A percentile compares a stretch with the other conserved stretches of the same genome.
Conservation (phyloP, 768 basidiomycete species). For the Agaricus subrufescens region DNA sequence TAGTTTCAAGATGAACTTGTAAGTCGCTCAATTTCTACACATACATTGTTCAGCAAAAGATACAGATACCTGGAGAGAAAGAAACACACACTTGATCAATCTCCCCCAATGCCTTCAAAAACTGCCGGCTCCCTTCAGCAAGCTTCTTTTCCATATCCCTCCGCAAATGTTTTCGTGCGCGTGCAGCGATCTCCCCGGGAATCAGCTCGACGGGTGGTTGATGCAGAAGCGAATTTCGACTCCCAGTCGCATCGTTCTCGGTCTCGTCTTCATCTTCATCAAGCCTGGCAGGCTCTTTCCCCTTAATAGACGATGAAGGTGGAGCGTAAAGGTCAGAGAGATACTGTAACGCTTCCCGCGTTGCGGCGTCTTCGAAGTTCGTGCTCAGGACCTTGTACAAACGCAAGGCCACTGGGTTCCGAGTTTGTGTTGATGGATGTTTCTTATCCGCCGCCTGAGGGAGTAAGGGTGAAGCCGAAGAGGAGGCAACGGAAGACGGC, state of each 20-base stretch:
- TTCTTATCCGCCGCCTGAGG: conserved; percentile 9
- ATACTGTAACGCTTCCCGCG: conserved; percentile 75
- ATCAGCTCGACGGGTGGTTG: conserved; percentile 25
- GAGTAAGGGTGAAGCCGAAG: not conserved
- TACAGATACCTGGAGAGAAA: not conserved
- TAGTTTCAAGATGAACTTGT: conserved; percentile 70
- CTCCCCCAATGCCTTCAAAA: conserved; percentile 80
- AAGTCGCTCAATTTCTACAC: conserved; percentile 78
- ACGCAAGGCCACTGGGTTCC: conserved; percentile 78
- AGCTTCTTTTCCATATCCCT: conserved; percentile 84
- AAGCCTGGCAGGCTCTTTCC: conserved; percentile 28
- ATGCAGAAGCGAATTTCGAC: not conserved
- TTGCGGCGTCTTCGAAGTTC: conserved; percentile 72
- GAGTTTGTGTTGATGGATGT: conserved; percentile 24
- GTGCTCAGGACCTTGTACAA: conserved; percentile 89
- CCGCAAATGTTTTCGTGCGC: conserved; percentile 75
- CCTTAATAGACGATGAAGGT: conserved; percentile 17
- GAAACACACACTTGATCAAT: conserved; percentile 77
- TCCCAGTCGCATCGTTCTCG: conserved; percentile 19
- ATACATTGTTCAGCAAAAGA: not conserved
- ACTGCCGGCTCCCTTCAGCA: conserved; percentile 75
- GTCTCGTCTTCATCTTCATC: conserved; percentile 27
- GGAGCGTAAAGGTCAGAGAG: conserved; percentile 73
- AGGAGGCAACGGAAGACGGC: conserved; percentile 2
- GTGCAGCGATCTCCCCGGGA: conserved; percentile 61